Evolutionary conservation across 345 rosid genomes (phyloP), one percentile per base, ranked within the genome.

Genomic region (Dimocarpus longan): DNA sequence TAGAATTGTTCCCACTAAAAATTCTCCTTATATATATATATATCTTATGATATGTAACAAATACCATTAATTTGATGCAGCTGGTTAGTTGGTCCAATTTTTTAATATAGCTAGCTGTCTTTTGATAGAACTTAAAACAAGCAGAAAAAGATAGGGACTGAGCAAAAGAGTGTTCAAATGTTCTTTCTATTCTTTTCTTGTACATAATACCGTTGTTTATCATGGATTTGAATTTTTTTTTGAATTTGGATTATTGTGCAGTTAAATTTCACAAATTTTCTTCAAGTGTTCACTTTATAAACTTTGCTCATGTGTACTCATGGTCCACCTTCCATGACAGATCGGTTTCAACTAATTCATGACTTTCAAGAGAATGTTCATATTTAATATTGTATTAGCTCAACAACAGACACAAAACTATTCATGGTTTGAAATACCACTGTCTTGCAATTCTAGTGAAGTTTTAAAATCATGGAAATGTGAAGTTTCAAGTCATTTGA

Each of bases 401-500:
- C 66, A 40, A 73, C 52, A 57, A 52, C 22, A 28, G 12, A 16
- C 37, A 3, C 44, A 8, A 10, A 50, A 70, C 63, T 32, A 72
- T n/a, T 72, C 57, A 22, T 21, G 6, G 39, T 69, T 24, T 7
- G 9, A 6, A 42, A 54, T 15, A 50, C 19, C 16, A 50, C 9
- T n/a, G 19, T 43, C 57, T 40, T 69, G 12, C 5, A 12, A 46
- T 24, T 70, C 22, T 19, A 71, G 37, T 28, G 43, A 15, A 54
- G 8, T 71, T 18, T 54, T 1, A 10, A 52, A 32, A 71, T 52
- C 32, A 32, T 32, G 21, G 46, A 54, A 71, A 22, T 16, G 4
- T 52, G 64, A 71, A 52, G 46, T 71, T 71, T 71, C 18, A 32
- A 32, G 32, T n/a, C 11, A 68, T 56, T 63, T 32, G 65, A 56